Conservation (phyloP, 2,329 filamentous ascomycete genomes). For the Dactylellina cionopaga region DNA sequence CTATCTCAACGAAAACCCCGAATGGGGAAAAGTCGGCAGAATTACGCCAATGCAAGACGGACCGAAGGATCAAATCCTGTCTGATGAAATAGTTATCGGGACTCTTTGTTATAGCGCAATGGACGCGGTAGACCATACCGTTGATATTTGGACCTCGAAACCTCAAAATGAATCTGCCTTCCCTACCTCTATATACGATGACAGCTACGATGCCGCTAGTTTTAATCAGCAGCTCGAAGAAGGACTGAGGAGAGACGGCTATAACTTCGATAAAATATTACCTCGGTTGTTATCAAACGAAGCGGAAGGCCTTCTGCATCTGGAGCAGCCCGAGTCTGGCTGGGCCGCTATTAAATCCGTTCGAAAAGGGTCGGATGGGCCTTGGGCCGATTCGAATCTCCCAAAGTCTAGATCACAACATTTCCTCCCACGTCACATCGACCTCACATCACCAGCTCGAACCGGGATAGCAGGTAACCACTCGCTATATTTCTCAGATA, state of each 20-base stretch:
- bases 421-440: no score
- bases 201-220: neutral
- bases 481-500: neutral
- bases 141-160: conserved; percentile 8
- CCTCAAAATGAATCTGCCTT: neutral
- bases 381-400: conserved; percentile 1
- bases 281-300: neutral
- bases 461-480: neutral
- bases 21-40: conserved; percentile 2
- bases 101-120: conserved; percentile 11
- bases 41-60: neutral
- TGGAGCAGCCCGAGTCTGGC: neutral
- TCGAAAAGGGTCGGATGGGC: neutral
- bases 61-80: no score
- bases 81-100: neutral
- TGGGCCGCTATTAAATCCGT: neutral
- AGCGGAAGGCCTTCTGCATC: neutral
- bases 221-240: neutral
- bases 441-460: no score
- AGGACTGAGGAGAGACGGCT: neutral
- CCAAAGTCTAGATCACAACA: no score
- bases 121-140: conserved; percentile 15
- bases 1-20: neutral
- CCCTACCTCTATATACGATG: no score
- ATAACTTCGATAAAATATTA: neutral